Conservation (phyloP, 768 basidiomycete genomes). For the Gautieria morchelliformis region DNA sequence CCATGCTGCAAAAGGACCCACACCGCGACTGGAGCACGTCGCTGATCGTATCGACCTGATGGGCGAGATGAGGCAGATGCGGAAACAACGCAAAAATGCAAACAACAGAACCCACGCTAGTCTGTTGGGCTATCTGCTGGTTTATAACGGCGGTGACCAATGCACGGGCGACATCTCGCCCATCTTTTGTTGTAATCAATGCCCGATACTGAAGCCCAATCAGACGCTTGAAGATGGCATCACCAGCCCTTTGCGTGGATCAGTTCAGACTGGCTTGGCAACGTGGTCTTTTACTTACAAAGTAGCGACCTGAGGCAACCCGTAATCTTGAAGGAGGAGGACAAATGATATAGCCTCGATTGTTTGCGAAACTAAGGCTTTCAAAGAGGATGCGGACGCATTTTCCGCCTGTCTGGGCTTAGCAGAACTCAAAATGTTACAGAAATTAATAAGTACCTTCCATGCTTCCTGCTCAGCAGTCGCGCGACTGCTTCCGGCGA, state of each 20-base stretch:
- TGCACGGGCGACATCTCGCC: constrained; percentile 79
- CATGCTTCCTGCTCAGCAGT: constrained; percentile 70
- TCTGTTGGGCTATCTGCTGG: constrained; percentile 95
- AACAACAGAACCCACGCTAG: constrained; percentile 52
- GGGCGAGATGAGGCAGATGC: neutral
- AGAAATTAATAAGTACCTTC: constrained; percentile 44
- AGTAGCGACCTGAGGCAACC: constrained; percentile 72
- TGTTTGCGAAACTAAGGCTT: constrained; percentile 66
- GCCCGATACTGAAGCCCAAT: constrained; percentile 72
- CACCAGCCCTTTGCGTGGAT: constrained; percentile 47
- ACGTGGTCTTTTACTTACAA: constrained; percentile 41
- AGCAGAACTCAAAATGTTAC: neutral
- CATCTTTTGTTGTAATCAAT: constrained; percentile 75
- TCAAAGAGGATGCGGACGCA: constrained; percentile 67
- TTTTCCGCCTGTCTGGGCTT: constrained; percentile 55
- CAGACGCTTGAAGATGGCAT: constrained; percentile 61
- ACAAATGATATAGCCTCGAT: constrained; percentile 95
- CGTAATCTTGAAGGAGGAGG: constrained; percentile 85
- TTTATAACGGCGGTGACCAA: constrained; percentile 95
- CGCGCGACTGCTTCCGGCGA: constrained; percentile 38
- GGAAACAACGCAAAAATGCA: neutral
- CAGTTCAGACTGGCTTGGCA: neutral
- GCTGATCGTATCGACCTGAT: constrained; percentile 90
- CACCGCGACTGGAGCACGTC: constrained; percentile 91
- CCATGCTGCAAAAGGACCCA: constrained; percentile 95